Evolutionary conservation across 176 grass and related monocot genomes (phyloP), one percentile per base, ranked within the genome.

Genomic region (Aegilops sharonensis): DNA sequence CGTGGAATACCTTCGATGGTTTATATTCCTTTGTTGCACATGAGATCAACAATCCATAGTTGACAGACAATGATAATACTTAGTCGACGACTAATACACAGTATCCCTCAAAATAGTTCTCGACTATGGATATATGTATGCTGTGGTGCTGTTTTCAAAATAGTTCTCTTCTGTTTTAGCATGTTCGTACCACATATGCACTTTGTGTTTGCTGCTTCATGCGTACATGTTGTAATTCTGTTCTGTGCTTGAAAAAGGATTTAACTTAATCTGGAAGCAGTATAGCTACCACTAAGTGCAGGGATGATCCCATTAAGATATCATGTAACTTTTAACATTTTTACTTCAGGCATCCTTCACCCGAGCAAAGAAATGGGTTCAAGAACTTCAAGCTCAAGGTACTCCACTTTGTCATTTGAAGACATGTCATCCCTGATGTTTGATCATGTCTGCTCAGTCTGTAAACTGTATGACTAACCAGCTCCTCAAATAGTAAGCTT

Each of bases 331-430:
- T 62, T 80, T 2, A 37, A 3, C 17, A 13, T 78, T 67, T 56
- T 35, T 86, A 77, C 60, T 76, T 90, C 54, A 99, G 97, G 92
- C 89, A 50, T 94, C 97, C n/a, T 96, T 96, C 80, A 85, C 85
- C 24, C 83, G 92, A 87, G 94, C 97, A 75, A 93, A 96, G 87
- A 99, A 94, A 90, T 99, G 97, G 97, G 94, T 99, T 72, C 89
- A 91, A 88, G 97, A 96, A 80, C 97, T 99, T 80, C 94, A 96
- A 83, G 91, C 91, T 66, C 94, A 94, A 96, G 97, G 97, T 99
- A 87, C 37, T 43, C 60, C 54, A 60, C 85, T 84, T 87, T 25
- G 31, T 47, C 66, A 73, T 66, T 64, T 67, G 48, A 72, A 43
- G 31, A 73, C 65, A 56, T 50, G 36, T n/a, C 3, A 34, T 73